Base-by-base conservation (phyloP, 352 stramenopile genomes). In the Thraustochytrium sp. region DNA sequence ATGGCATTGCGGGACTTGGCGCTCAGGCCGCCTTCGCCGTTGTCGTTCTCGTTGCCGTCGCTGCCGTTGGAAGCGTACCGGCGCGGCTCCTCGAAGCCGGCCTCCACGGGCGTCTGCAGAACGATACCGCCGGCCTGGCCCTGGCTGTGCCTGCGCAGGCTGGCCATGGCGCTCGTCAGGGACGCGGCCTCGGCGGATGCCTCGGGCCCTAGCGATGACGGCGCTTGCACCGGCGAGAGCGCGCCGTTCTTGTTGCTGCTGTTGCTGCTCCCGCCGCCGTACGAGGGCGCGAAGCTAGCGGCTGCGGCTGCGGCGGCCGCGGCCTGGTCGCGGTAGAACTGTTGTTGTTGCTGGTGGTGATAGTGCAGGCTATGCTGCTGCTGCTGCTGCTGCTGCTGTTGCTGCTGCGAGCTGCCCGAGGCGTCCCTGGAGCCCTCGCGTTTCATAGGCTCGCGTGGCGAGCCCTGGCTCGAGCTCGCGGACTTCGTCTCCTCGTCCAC, bases 1-100 rank as follows among this genome's bases (percentile, higher is more conserved):
- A 63, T 46, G 31, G 31, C 40, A 2, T 80, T 80, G 68, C 68
- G 68, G 38, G 59, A 72, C 36, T 72, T 72, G n/a, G 51, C 51
- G 51, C 26, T 59, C 8, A n/a, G 31, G 1, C 21, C 21, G 9
- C 51, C 31, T 13, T n/a, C 1, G 51, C 26, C 51, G 51, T 11
- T 4, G 51, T 13, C 51, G 51, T 11, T 59, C 51, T n/a, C 26
- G 9, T n/a, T 13, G 51, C 51, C 8, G 51, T 2, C 26, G 51
- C 21, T 36, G 51, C 31, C 31, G 51, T n/a, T 59, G 51, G 21
- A 3, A 59, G n/a, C 51, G 26, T n/a, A n/a, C n/a, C n/a, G n/a
- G n/a, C n/a, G n/a, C n/a, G n/a, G n/a, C n/a, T n/a, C n/a, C n/a
- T n/a, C n/a, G n/a, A n/a, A n/a, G n/a, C n/a, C n/a, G n/a, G n/a